A percentile compares a stretch with the other conserved stretches of the same genome.
Evolutionary conservation across 73 alveolate genomes (phyloP).

Genomic region (Paraurostyla sp.): DNA sequence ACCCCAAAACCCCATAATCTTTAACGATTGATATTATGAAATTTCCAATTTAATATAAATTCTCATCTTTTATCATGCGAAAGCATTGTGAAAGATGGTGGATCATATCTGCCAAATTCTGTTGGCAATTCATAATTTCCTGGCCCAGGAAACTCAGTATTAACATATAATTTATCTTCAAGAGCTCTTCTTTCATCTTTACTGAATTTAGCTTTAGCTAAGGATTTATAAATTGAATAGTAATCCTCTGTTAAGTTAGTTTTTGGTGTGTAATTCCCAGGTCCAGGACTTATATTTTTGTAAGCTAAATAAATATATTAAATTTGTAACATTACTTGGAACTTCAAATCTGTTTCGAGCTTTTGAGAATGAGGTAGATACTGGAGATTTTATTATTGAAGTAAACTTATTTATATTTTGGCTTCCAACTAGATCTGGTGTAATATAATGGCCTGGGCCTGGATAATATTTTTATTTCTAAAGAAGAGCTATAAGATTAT

Average conservation of each 20-base stretch:
- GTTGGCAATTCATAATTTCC: constrained; percentile 25
- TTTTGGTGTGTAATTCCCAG: constrained; percentile 46
- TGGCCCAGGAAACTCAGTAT: constrained; percentile 43
- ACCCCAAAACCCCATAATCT: too few relatives aligned
- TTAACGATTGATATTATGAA: too few relatives aligned
- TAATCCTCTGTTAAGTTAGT: constrained; percentile 4
- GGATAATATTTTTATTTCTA: constrained; percentile 11
- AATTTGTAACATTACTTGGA: constrained; percentile 16
- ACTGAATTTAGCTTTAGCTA: constrained; percentile 12
- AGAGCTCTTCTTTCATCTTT: constrained; percentile 57
- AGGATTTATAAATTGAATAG: not conserved
- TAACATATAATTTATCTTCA: not conserved
- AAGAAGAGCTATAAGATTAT: not conserved
- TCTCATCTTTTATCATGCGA: too few relatives aligned
- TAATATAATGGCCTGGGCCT: constrained; percentile 26
- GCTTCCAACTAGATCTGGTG: constrained; percentile 19
- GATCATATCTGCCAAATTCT: constrained; percentile 47
- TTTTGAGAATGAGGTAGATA: constrained; percentile 38
- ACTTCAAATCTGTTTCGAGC: constrained; percentile 24
- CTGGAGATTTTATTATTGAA: constrained; percentile 6
- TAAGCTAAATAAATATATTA: not conserved
- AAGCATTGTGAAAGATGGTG: too few relatives aligned
- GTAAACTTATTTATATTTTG: constrained; percentile 6
- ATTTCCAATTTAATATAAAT: too few relatives aligned
- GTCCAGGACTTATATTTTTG: constrained; percentile 25